Evolutionary conservation across 208 protist species (phyloP).

Genomic region (Acanthamoeba healyi): DNA sequence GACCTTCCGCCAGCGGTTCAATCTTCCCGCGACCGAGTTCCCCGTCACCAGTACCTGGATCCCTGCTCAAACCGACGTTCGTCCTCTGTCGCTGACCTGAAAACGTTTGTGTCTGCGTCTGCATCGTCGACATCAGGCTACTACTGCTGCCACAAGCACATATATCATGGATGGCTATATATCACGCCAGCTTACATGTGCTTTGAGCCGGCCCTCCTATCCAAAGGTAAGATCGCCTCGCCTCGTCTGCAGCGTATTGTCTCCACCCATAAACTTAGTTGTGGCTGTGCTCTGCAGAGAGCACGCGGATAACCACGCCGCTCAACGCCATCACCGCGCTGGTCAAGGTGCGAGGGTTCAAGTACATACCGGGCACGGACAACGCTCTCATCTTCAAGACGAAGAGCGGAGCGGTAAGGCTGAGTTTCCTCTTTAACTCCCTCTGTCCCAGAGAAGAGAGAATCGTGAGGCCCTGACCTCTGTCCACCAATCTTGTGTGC

Average conservation of each 20-base stretch:
- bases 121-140: neutral
- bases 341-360: neutral
- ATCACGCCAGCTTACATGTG: conserved; percentile 51
- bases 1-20: conserved; percentile 26
- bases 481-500: too few relatives aligned
- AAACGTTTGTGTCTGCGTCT: neutral
- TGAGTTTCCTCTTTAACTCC: neutral
- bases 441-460: too few relatives aligned
- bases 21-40: conserved; percentile 47
- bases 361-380: conserved; percentile 52
- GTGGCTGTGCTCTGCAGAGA: neutral
- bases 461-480: too few relatives aligned
- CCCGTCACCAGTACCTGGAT: neutral
- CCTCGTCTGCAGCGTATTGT: neutral
- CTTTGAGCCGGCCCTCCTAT: conserved; percentile 26
- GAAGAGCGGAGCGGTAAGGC: conserved; percentile 6
- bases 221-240: neutral
- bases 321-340: conserved; percentile 6
- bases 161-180: conserved; percentile 65
- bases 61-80: neutral
- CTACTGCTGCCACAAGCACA: conserved; percentile 63
- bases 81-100: neutral
- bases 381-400: conserved; percentile 12
- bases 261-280: too few relatives aligned
- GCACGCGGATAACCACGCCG: neutral